Evolutionary conservation across 257 asterid species (phyloP).

Genomic region (Primulina huaijiensis): DNA sequence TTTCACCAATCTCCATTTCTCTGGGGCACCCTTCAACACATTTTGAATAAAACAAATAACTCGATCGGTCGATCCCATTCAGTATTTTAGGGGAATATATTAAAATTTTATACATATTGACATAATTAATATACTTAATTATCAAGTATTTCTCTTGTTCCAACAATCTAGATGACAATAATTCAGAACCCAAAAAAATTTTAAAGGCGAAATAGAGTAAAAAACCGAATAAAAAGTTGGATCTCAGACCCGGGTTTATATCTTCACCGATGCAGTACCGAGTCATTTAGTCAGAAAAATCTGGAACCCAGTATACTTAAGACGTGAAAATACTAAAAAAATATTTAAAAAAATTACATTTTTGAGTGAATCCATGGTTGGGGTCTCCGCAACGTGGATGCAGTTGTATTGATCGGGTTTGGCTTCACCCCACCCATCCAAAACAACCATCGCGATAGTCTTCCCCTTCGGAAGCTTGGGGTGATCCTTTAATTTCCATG

Average conservation of each 20-base stretch:
- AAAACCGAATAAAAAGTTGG: not conserved
- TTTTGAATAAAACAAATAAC: conserved; percentile 20
- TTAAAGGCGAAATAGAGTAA: not conserved
- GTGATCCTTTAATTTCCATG: conserved; percentile 90
- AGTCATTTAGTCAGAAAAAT: not conserved
- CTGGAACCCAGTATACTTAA: not conserved
- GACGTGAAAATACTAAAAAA: not conserved
- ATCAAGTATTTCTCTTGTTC: not conserved
- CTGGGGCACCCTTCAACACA: conserved; percentile 81
- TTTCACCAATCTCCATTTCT: conserved; percentile 87
- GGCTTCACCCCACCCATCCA: conserved; percentile 99
- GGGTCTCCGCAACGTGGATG: conserved; percentile 90
- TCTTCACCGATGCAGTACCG: not conserved
- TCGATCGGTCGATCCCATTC: not conserved
- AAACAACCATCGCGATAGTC: conserved; percentile 69
- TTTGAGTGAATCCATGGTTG: conserved; percentile 94
- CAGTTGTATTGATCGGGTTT: conserved; percentile 73
- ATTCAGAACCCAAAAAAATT: not conserved
- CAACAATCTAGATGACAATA: not conserved
- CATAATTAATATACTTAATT: not conserved
- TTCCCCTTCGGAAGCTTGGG: conserved; percentile 87
- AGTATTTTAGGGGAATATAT: not conserved
- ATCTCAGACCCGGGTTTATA: not conserved
- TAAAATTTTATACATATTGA: too few species aligned
- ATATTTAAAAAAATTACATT: conserved; percentile 43